Conservation (phyloP, 352 stramenopile genomes). For the Phytophthora niederhauseri region DNA sequence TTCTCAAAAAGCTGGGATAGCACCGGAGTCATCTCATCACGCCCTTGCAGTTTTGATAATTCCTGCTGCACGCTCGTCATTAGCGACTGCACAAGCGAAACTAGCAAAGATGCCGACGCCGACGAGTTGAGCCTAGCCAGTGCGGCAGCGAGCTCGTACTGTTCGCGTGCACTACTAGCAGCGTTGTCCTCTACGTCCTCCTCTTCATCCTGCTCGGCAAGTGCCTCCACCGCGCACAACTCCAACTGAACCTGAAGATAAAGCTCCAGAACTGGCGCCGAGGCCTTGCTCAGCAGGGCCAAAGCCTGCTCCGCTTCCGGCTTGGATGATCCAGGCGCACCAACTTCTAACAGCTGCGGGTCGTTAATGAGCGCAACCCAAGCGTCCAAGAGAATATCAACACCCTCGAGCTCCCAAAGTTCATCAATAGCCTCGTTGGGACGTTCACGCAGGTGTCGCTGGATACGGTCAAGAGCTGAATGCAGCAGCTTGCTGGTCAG, state of each 20-base stretch:
- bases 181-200: slow-evolving; percentile 88
- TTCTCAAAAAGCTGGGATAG: slow-evolving; percentile 81
- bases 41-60: slow-evolving; percentile 47
- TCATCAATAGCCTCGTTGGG: slow-evolving; percentile 63
- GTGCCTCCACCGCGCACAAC: slow-evolving; percentile 64
- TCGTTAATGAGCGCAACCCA: slow-evolving; percentile 80
- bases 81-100: slow-evolving; percentile 68
- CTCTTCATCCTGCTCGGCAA: slow-evolving; percentile 79
- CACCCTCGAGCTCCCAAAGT: slow-evolving; percentile 83
- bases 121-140: slow-evolving; percentile 69
- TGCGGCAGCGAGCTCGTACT: slow-evolving; percentile 74
- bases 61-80: slow-evolving; percentile 54
- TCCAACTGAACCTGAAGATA: slow-evolving; percentile 83
- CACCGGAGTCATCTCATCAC: slow-evolving; percentile 54
- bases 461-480: slow-evolving; percentile 69
- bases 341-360: slow-evolving; percentile 50
- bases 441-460: slow-evolving; percentile 52
- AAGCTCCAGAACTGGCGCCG: slow-evolving; percentile 67
- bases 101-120: slow-evolving; percentile 56
- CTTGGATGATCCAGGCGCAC: slow-evolving; percentile 23
- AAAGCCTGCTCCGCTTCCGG: slow-evolving; percentile 45
- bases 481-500: slow-evolving; percentile 76
- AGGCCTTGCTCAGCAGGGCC: slow-evolving; percentile 57
- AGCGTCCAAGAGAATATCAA: slow-evolving; percentile 82
- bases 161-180: slow-evolving; percentile 59